phyloP scores from a whole-genome alignment of 192 early-diverging fungal genomes.

The Entomortierella beljakovae region DNA sequence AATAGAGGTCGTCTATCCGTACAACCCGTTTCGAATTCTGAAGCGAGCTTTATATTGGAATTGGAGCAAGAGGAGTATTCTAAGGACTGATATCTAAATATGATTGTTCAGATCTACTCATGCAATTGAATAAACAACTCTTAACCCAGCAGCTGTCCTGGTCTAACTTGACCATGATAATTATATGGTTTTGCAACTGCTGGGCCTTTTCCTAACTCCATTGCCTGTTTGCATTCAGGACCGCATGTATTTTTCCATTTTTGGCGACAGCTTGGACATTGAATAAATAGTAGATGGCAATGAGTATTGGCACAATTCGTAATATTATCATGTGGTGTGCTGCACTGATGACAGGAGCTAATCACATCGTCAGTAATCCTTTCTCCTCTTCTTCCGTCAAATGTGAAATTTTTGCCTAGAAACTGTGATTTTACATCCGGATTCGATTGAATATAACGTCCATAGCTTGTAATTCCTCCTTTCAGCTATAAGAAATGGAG shows the following conservation, averaged over 20 bases:
- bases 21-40: constrained; percentile 72
- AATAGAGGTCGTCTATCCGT: constrained; percentile 81
- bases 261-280: constrained; percentile 66
- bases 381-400: constrained; percentile 81
- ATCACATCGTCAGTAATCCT: constrained; percentile 72
- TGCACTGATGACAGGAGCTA: constrained; percentile 75
- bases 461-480: constrained; percentile 83
- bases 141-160: constrained; percentile 7
- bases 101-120: too few relatives aligned
- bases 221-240: constrained; percentile 32
- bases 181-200: constrained; percentile 36
- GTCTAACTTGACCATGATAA: constrained; percentile 43
- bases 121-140: too few relatives aligned
- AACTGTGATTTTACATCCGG: constrained; percentile 66
- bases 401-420: constrained; percentile 83
- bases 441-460: constrained; percentile 63
- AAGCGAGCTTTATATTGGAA: constrained; percentile 75
- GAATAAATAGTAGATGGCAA: constrained; percentile 80
- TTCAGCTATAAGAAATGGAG: constrained; percentile 53
- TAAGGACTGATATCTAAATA: background rate
- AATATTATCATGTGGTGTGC: constrained; percentile 66
- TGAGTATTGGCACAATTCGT: constrained; percentile 79
- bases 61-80: constrained; percentile 46
- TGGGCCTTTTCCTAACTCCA: constrained; percentile 25
- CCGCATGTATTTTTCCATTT: constrained; percentile 65